Base-by-base conservation (phyloP, 768 basidiomycete genomes). In the Tephrocybe sp. region DNA sequence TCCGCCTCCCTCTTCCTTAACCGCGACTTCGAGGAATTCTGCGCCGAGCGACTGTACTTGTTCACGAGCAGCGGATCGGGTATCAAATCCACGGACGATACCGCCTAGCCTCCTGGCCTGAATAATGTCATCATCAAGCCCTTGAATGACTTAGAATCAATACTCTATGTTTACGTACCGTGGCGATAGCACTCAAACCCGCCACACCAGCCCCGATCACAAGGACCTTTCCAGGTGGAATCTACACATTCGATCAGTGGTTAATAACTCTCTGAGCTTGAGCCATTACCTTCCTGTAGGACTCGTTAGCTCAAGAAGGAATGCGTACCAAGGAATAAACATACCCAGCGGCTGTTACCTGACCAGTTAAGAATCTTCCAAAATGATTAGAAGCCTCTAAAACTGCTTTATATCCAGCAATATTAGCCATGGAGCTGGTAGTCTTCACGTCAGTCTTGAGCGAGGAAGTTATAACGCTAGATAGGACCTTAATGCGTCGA, bases 371-470 rank as follows among this genome's bases (percentile, higher is more conserved):
- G 71, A 91, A 93, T 58, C 92, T 77, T 61, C 91, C 91, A 61
- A 94, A 94, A 62, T 89, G 81, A 66, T 91, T 93, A 21, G 90
- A 89, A 25, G 92, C 92, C 67, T 94, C 92, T 63, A 94, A 67
- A 41, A 94, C 90, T 34, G 92, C 92, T 66, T 94, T 92, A 68
- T 94, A 94, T 11, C 92, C 92, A n/a, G 90, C 81, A 36, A 92
- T 93, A 63, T 93, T 94, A n/a, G 88, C 85, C 92, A 94, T 94
- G 21, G 90, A 93, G 61, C 92, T 92, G 50, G 5, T 48, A 15
- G 37, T 25, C 30, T 41, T 39, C n/a, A 48, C 25, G 55, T 36
- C 46, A 43, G 42, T 15, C 49, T 50, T n/a, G n/a, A 1, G 23
- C 12, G 45, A 4, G 9, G 34, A 25, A 23, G 21, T 33, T 38